A percentile compares a stretch with the other conserved stretches of the same genome.
These are phyloP conservation scores for Auriscalpium orientale DNA, from an alignment of 768 basidiomycete species.

Conservation along the genomic window DNA sequence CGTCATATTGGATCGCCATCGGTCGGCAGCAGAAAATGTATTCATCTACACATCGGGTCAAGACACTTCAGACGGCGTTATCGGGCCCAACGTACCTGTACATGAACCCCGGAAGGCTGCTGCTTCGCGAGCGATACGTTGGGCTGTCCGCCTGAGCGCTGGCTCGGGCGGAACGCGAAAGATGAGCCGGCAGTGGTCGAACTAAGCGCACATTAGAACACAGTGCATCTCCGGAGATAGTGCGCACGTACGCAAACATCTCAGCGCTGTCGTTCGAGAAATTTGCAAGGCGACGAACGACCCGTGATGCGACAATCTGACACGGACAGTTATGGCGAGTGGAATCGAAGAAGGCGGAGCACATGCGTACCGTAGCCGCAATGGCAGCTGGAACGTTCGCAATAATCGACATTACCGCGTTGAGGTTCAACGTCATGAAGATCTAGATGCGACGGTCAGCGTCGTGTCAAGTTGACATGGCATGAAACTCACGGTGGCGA, in stretches of 20 bases:
- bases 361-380: not conserved
- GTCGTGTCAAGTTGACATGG: not conserved
- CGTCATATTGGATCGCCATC: slow-evolving; percentile 44
- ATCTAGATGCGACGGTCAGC: slow-evolving; percentile 30
- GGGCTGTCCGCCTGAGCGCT: not conserved
- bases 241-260: slow-evolving; percentile 18
- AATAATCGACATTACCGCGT: slow-evolving; percentile 58
- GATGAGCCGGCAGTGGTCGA: slow-evolving; percentile 13
- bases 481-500: slow-evolving; percentile 26
- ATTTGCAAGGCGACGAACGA: slow-evolving; percentile 51
- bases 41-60: slow-evolving; percentile 1
- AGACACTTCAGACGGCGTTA: not conserved
- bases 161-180: slow-evolving; percentile 13
- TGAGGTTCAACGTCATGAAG: slow-evolving; percentile 61
- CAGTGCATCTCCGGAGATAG: not conserved
- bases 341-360: not conserved
- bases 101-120: slow-evolving; percentile 23
- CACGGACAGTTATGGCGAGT: not conserved
- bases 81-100: slow-evolving; percentile 24
- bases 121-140: slow-evolving; percentile 6
- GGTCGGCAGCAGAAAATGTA: slow-evolving; percentile 16
- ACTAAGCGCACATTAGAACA: slow-evolving; percentile 15
- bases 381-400: slow-evolving; percentile 57
- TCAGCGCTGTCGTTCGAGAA: slow-evolving; percentile 27
- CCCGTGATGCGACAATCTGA: slow-evolving; percentile 53